Evolutionary conservation across 495 filamentous ascomycete species (phyloP).

Genomic region (Penicillium alfredii): DNA sequence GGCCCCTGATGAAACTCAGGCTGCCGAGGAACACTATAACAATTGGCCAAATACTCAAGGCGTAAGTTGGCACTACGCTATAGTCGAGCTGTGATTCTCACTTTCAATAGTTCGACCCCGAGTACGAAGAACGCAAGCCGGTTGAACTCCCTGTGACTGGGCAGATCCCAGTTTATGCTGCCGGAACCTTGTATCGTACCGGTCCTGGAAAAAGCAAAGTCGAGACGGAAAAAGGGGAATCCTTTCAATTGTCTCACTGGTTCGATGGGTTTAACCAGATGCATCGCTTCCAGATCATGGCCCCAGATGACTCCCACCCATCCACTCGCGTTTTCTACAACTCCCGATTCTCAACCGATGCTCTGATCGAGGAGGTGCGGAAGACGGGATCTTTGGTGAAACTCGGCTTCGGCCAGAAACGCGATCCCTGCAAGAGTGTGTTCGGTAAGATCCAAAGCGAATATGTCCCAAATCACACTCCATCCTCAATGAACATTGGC

Average conservation of each 20-base stretch:
- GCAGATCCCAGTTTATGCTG: conserved; percentile 45
- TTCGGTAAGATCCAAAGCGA: conserved; percentile 60
- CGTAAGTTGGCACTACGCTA: conserved; percentile 6
- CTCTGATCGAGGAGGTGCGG: conserved; percentile 47
- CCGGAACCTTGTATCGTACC: conserved; percentile 65
- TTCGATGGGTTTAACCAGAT: conserved; percentile 74
- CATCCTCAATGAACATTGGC: conserved; percentile 45
- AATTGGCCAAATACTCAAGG: conserved; percentile 25
- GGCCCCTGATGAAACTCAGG: background rate
- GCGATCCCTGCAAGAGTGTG: conserved; percentile 63
- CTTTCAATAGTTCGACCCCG: conserved; percentile 43
- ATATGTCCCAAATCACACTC: conserved; percentile 29
- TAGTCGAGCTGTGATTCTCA: background rate
- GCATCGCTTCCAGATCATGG: conserved; percentile 62
- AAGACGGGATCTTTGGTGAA: conserved; percentile 39
- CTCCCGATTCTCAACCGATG: conserved; percentile 59
- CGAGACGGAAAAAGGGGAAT: conserved; percentile 48
- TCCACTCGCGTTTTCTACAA: conserved; percentile 57
- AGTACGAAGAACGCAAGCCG: conserved; percentile 41
- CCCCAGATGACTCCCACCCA: conserved; percentile 17
- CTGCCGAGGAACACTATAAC: conserved; percentile 11
- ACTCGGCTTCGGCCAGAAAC: conserved; percentile 56
- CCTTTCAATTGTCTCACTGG: conserved; percentile 61
- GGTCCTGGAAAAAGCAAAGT: conserved; percentile 59
- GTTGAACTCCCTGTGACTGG: conserved; percentile 46